Conservation (phyloP, 2,329 filamentous ascomycete species). For the Exophiala viscosa region DNA sequence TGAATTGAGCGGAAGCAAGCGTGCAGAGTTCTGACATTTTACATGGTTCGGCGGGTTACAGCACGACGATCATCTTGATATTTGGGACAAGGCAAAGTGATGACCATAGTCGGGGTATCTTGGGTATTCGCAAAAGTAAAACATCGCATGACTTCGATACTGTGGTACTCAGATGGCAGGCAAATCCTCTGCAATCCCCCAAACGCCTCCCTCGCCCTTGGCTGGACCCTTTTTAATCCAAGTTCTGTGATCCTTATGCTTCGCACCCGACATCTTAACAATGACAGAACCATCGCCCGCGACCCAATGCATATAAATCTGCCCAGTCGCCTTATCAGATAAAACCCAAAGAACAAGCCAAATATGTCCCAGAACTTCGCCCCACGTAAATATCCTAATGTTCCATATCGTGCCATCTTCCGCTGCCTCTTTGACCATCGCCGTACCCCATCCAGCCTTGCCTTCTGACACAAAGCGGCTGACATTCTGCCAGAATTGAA, state of each 20-base stretch:
- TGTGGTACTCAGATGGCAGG: too few relatives aligned
- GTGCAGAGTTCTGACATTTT: too few relatives aligned
- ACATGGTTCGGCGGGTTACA: too few relatives aligned
- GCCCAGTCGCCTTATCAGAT: slow-evolving; percentile 19
- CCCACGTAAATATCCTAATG: slow-evolving; percentile 74
- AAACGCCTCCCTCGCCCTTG: slow-evolving; percentile 9
- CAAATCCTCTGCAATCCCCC: slow-evolving; percentile 8
- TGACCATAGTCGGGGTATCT: too few relatives aligned
- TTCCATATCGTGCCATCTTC: slow-evolving; percentile 22
- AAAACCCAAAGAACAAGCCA: slow-evolving; percentile 63
- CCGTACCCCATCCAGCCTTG: slow-evolving; percentile 45
- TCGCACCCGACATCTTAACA: slow-evolving; percentile 22
- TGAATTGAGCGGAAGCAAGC: too few relatives aligned
- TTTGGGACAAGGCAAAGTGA: too few relatives aligned
- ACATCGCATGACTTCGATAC: too few relatives aligned
- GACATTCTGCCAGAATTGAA: slow-evolving; percentile 42
- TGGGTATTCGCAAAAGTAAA: too few relatives aligned
- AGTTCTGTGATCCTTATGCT: background rate
- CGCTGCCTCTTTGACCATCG: slow-evolving; percentile 36
- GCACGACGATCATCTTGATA: too few relatives aligned
- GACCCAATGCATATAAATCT: slow-evolving; percentile 21
- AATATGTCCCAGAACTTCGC: slow-evolving; percentile 65
- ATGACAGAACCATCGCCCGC: slow-evolving; percentile 12
- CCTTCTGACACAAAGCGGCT: slow-evolving; percentile 38
- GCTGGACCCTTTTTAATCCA: slow-evolving; percentile 11